These are phyloP conservation scores for Rhodotorula paludigena DNA, from an alignment of 768 basidiomycete genomes.

Conservation along the genomic window DNA sequence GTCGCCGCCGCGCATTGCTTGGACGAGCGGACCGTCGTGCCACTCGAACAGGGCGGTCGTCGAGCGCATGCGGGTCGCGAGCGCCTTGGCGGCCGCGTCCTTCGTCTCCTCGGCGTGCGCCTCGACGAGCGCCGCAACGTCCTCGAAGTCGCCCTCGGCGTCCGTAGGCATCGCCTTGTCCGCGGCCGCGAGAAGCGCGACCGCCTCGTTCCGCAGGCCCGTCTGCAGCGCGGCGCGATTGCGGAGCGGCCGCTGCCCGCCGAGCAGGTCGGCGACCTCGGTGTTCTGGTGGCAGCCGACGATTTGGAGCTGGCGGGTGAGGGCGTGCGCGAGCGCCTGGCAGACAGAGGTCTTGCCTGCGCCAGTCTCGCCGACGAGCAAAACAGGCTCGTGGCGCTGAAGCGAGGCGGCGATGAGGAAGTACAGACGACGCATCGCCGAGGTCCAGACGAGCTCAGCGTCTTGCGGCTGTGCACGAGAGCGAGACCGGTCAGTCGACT, in stretches of 20 bases:
- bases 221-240: constrained; percentile 61
- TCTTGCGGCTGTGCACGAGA: constrained; percentile 2
- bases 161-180: neutral
- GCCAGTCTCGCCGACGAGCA: constrained; percentile 95
- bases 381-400: constrained; percentile 83
- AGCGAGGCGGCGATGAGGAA: constrained; percentile 76
- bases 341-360: constrained; percentile 97
- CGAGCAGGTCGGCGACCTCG: constrained; percentile 93
- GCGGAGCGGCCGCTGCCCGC: constrained; percentile 81
- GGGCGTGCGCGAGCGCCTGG: constrained; percentile 72
- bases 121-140: constrained; percentile 36
- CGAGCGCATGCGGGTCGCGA: constrained; percentile 50
- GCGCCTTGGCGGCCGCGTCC: constrained; percentile 14
- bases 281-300: constrained; percentile 98
- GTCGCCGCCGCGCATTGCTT: constrained; percentile 79
- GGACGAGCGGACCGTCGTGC: constrained; percentile 92
- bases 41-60: constrained; percentile 86
- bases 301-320: constrained; percentile 59
- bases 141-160: constrained; percentile 22
- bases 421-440: constrained; percentile 84
- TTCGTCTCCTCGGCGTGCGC: neutral
- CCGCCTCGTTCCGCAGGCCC: constrained; percentile 47
- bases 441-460: constrained; percentile 73
- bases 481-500: neutral
- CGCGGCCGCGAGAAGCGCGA: constrained; percentile 1